Evolutionary conservation across 1,139 yeast species (phyloP), one percentile per base, ranked within the genome.

Genomic region (Yamadazyma dendronema): DNA sequence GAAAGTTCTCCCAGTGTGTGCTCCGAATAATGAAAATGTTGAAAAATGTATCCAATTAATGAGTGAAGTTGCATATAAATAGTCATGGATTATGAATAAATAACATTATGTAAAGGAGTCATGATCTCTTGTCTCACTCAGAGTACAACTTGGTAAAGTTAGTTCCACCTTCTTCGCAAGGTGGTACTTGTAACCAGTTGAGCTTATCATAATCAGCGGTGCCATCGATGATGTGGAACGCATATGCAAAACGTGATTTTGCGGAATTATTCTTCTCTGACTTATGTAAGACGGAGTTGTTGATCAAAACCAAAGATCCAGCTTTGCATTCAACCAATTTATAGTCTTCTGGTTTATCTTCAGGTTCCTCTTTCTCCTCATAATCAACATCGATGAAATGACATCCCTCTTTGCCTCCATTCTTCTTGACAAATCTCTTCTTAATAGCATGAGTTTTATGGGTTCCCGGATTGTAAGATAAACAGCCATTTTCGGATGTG

Each of bases 1-100:
- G 95, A 77, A 77, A 43, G 68, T 81, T 27, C 74, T 89, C 2
- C 97, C 97, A 0, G 84, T 92, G 32, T 86, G 96, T 63, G 97
- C 97, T 0, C 64, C 74, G 42, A 71, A 73, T 33, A 77, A 74
- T 17, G 86, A 85, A 52, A 89, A 88, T 51, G 70, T 88, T 4
- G 90, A 87, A 40, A 67, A 66, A 16, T 78, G 92, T 43, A 75
- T 88, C 28, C 59, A 68, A 28, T 65, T 81, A 58, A 88, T 90
- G 96, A 82, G 81, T 12, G 77, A 76, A 48, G 68, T 79, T 31
- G 81, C 85, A 21, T 14, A 31, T 10, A 11, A 14, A 23, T 17
- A 30, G 9, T 8, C 11, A 24, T 19, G 22, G 9, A 19, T n/a
- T n/a, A n/a, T 19, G 9, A 19, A 17, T 17, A 33, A 36, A 21